These are phyloP conservation scores for Pisolithus microcarpus DNA, from an alignment of 768 basidiomycete genomes.

Conservation along the genomic window DNA sequence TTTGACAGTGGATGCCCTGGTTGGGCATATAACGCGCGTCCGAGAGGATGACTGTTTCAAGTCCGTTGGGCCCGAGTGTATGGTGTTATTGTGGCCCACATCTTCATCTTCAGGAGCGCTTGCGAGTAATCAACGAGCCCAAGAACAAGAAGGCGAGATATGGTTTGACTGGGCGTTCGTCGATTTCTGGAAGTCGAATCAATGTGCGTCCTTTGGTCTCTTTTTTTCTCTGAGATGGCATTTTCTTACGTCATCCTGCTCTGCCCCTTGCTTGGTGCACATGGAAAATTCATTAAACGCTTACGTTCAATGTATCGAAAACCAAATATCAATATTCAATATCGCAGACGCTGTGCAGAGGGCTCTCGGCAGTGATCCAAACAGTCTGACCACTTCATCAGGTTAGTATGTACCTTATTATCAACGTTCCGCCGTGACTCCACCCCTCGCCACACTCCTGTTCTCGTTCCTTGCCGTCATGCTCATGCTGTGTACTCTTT, in stretches of 20 bases:
- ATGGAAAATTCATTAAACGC: too few relatives aligned
- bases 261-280: too few relatives aligned
- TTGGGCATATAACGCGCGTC: constrained; percentile 78
- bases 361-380: constrained; percentile 62
- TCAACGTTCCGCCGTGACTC: not conserved
- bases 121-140: constrained; percentile 1
- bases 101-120: not conserved
- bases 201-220: constrained; percentile 54
- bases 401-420: constrained; percentile 32
- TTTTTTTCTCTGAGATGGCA: not conserved
- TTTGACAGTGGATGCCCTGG: constrained; percentile 82
- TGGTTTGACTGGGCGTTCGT: constrained; percentile 99
- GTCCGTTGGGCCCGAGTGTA: constrained; percentile 75
- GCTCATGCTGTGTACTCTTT: not conserved
- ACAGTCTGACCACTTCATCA: constrained; percentile 51
- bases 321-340: not conserved
- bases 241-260: not conserved
- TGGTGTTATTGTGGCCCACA: constrained; percentile 54
- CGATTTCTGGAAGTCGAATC: constrained; percentile 98
- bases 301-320: too few relatives aligned
- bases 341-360: constrained; percentile 66
- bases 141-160: constrained; percentile 67
- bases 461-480: not conserved
- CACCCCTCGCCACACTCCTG: not conserved
- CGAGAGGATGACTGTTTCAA: constrained; percentile 94